phyloP scores from a whole-genome alignment of 306 rosid species.

The Argentina anserina region DNA sequence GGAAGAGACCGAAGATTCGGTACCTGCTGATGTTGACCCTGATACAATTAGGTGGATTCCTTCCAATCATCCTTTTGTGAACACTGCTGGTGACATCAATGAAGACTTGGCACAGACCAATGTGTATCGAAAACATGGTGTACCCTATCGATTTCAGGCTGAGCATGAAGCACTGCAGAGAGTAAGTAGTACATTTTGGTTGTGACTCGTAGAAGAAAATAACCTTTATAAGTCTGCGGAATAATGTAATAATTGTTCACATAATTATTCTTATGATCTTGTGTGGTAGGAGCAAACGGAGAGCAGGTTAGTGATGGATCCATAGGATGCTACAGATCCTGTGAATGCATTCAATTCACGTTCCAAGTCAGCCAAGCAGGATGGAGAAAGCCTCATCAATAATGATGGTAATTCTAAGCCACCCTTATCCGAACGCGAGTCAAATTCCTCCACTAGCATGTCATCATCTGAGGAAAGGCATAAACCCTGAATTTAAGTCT shows the following conservation, averaged over 20 bases:
- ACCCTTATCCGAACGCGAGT: slow-evolving; percentile 28
- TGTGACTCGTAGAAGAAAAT: background rate
- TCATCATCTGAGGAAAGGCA: slow-evolving; percentile 44
- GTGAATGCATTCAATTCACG: slow-evolving; percentile 58
- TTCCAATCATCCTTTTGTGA: slow-evolving; percentile 91
- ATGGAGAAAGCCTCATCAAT: slow-evolving; percentile 42
- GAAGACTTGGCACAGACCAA: slow-evolving; percentile 84
- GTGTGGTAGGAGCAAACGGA: slow-evolving; percentile 64
- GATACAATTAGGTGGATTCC: slow-evolving; percentile 94
- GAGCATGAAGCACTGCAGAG: slow-evolving; percentile 90
- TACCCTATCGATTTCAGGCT: slow-evolving; percentile 90
- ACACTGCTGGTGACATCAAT: slow-evolving; percentile 73
- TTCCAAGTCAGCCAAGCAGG: slow-evolving; percentile 43
- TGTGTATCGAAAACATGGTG: slow-evolving; percentile 83
- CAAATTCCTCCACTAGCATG: slow-evolving; percentile 40
- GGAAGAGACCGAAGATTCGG: slow-evolving; percentile 86
- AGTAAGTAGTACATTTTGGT: slow-evolving; percentile 41
- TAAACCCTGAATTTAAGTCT: slow-evolving; percentile 26
- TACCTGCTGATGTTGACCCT: slow-evolving; percentile 88
- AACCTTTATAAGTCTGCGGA: background rate
- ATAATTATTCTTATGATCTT: background rate
- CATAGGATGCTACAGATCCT: slow-evolving; percentile 54
- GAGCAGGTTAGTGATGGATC: slow-evolving; percentile 53
- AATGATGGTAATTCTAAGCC: slow-evolving; percentile 40
- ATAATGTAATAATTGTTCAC: background rate